A percentile compares a stretch with the other conserved stretches of the same genome.
Evolutionary conservation across 2,329 filamentous ascomycete species (phyloP).

Genomic region (Nothomitra cinnamomea): DNA sequence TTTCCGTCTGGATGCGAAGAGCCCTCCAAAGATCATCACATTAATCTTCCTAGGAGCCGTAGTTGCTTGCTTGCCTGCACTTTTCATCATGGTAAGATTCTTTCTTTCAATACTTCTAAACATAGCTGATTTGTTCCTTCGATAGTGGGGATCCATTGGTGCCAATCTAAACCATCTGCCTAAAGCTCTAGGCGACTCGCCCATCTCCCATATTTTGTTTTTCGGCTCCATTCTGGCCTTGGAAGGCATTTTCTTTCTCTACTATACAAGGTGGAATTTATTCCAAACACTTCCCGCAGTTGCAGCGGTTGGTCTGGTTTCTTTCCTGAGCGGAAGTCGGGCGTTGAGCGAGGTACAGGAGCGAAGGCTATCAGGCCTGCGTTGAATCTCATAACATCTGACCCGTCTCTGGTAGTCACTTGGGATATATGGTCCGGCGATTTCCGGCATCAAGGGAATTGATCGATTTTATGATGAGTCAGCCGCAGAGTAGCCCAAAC

Average conservation of each 20-base stretch:
- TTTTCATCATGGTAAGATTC: constrained; percentile 50
- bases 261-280: constrained; percentile 83
- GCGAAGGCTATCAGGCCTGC: constrained; percentile 54
- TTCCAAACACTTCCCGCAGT: constrained; percentile 74
- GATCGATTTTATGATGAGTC: too few species aligned
- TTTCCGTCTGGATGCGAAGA: constrained; percentile 66
- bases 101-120: constrained; percentile 8
- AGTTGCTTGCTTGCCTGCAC: constrained; percentile 51
- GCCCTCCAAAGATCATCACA: constrained; percentile 64
- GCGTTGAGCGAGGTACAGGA: constrained; percentile 87
- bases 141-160: constrained; percentile 63
- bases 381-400: neutral
- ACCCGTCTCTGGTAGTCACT: neutral
- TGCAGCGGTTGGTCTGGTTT: constrained; percentile 46
- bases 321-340: constrained; percentile 75
- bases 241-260: constrained; percentile 85
- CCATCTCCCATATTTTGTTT: constrained; percentile 69
- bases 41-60: constrained; percentile 61
- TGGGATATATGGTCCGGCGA: neutral
- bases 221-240: constrained; percentile 74
- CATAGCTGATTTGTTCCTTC: neutral
- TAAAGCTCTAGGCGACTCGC: constrained; percentile 58
- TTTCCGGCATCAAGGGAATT: too few species aligned
- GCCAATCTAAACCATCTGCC: constrained; percentile 66
- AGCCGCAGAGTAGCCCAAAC: too few species aligned